phyloP scores from a whole-genome alignment of 495 filamentous ascomycete genomes.

The Xylaria intraflava region DNA sequence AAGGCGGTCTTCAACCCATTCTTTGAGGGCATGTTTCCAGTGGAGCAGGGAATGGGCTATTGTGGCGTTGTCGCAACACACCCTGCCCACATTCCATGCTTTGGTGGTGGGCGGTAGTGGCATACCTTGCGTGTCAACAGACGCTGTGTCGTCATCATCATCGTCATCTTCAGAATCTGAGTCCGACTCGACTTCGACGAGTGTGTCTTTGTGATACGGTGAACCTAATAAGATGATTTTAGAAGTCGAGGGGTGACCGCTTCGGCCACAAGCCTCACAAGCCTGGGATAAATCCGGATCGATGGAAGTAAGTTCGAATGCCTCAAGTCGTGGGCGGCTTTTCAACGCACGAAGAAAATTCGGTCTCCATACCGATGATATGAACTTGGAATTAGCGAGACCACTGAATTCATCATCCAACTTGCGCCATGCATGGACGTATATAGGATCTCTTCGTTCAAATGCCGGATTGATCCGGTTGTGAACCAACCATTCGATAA shows the following conservation, averaged over 20 bases:
- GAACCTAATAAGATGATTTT: conserved; percentile 58
- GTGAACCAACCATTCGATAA: conserved; percentile 75
- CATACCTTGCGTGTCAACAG: conserved; percentile 29
- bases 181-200: conserved; percentile 57
- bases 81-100: conserved; percentile 33
- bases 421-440: conserved; percentile 64
- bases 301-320: conserved; percentile 20
- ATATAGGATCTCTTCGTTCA: conserved; percentile 55
- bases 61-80: conserved; percentile 60
- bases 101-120: conserved; percentile 30
- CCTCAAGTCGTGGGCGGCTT: conserved; percentile 50
- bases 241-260: conserved; percentile 57
- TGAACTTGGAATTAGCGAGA: conserved; percentile 62
- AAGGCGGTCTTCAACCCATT: conserved; percentile 61
- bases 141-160: conserved; percentile 30
- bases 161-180: conserved; percentile 26
- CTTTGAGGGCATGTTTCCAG: conserved; percentile 68
- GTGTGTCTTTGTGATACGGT: conserved; percentile 60
- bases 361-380: conserved; percentile 64
- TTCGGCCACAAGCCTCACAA: conserved; percentile 75
- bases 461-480: conserved; percentile 70
- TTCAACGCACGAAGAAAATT: conserved; percentile 61
- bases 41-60: conserved; percentile 65
- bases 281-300: conserved; percentile 34
- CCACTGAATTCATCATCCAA: conserved; percentile 65